A percentile compares a stretch with the other conserved stretches of the same genome.
These are phyloP conservation scores for Boletus bicolor DNA, from an alignment of 768 basidiomycete species.

Conservation along the genomic window DNA sequence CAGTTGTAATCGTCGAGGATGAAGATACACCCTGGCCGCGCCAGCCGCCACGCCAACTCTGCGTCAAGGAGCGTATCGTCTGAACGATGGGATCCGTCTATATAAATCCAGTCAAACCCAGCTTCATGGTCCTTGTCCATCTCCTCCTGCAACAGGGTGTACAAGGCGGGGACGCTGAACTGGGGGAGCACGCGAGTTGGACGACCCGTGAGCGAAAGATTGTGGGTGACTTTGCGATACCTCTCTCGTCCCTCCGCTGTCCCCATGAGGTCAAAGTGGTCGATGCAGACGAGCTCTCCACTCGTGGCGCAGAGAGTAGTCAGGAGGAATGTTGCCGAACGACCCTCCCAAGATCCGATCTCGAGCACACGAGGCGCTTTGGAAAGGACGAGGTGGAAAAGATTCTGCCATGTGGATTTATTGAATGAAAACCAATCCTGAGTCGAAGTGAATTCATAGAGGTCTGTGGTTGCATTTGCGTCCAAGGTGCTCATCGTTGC, in stretches of 20 bases:
- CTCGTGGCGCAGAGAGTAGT: conserved; percentile 41
- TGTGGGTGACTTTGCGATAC: conserved; percentile 42
- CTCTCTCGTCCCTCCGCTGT: conserved; percentile 49
- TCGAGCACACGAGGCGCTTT: conserved; percentile 47
- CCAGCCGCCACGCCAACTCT: conserved; percentile 56
- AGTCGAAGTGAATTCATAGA: conserved; percentile 44
- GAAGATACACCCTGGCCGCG: conserved; percentile 46
- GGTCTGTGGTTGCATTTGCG: not conserved
- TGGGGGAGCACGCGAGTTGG: conserved; percentile 44
- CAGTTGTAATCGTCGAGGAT: conserved; percentile 61
- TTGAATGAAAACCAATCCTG: conserved; percentile 59
- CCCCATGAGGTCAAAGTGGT: conserved; percentile 54
- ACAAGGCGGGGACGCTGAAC: conserved; percentile 53
- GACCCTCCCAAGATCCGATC: conserved; percentile 64
- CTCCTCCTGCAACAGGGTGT: conserved; percentile 46
- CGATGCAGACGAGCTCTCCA: conserved; percentile 53
- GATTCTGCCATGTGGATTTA: conserved; percentile 39
- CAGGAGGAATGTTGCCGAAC: conserved; percentile 55
- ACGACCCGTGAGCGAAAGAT: conserved; percentile 44
- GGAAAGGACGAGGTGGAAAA: conserved; percentile 39
- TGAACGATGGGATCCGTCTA: conserved; percentile 58
- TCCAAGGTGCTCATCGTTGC: conserved; percentile 12
- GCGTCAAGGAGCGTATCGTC: conserved; percentile 61
- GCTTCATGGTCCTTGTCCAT: conserved; percentile 26
- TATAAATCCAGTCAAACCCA: conserved; percentile 59